These are phyloP conservation scores for Penicillium corylophilum DNA, from an alignment of 2,329 filamentous ascomycete species.

Conservation along the genomic window DNA sequence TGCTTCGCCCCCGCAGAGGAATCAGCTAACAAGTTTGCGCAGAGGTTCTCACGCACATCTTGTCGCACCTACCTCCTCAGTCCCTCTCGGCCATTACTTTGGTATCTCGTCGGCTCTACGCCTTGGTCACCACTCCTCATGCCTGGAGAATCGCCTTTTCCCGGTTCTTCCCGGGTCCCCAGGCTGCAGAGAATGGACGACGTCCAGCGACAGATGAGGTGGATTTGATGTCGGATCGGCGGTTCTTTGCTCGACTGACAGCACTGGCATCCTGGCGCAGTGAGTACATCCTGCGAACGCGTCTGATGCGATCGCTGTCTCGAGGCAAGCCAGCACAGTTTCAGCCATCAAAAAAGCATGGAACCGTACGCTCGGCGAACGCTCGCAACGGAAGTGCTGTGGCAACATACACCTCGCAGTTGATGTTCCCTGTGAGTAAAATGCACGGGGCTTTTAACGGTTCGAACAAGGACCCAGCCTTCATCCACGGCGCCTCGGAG, in stretches of 20 bases:
- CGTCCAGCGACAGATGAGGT: slow-evolving; percentile 49
- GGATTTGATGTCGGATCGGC: slow-evolving; percentile 69
- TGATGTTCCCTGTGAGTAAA: slow-evolving; percentile 75
- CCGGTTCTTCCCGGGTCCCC: slow-evolving; percentile 80
- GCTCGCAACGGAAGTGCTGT: slow-evolving; percentile 70
- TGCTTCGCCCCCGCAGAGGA: slow-evolving; percentile 3
- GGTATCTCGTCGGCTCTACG: slow-evolving; percentile 84
- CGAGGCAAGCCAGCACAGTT: slow-evolving; percentile 70
- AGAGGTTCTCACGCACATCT: slow-evolving; percentile 90
- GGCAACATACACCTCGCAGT: slow-evolving; percentile 80
- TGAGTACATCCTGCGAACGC: slow-evolving; percentile 87
- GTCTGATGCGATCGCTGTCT: slow-evolving; percentile 74
- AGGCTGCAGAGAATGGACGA: slow-evolving; percentile 50
- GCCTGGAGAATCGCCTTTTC: slow-evolving; percentile 92
- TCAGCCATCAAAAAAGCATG: slow-evolving; percentile 53
- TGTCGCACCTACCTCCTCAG: slow-evolving; percentile 84
- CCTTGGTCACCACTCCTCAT: slow-evolving; percentile 83
- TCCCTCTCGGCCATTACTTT: slow-evolving; percentile 79
- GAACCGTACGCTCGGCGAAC: slow-evolving; percentile 53
- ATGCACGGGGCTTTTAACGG: slow-evolving; percentile 74
- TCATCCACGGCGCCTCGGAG: slow-evolving; percentile 80
- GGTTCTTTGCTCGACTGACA: slow-evolving; percentile 79
- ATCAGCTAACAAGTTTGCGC: slow-evolving; percentile 16
- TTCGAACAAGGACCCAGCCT: slow-evolving; percentile 70
- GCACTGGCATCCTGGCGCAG: slow-evolving; percentile 89